A percentile compares a stretch with the other conserved stretches of the same genome.
Evolutionary conservation across 2,329 filamentous ascomycete genomes (phyloP).

Genomic region (Cryphonectria naterciae): DNA sequence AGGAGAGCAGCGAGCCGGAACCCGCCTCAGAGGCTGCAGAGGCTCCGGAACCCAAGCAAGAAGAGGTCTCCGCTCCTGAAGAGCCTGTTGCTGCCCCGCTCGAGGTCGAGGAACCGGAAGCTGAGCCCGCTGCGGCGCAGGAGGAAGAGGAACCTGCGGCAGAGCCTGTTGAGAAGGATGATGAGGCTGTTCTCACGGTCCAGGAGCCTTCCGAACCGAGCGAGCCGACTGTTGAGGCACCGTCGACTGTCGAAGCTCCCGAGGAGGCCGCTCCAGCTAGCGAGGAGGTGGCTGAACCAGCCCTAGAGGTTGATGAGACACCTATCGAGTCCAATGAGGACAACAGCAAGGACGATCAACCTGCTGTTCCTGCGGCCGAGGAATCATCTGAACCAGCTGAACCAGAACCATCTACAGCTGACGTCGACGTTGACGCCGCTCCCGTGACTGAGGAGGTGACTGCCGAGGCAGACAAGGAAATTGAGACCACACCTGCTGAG

Average conservation of each 20-base stretch:
- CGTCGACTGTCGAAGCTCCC: background rate
- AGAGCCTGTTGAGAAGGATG: background rate
- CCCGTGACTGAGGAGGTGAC: background rate
- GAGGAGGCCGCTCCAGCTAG: background rate
- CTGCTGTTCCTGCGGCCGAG: slow-evolving; percentile 6
- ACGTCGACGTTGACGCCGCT: background rate
- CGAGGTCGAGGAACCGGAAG: slow-evolving; percentile 11
- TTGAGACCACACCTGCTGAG: background rate
- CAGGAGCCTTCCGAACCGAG: slow-evolving; percentile 3
- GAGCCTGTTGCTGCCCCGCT: slow-evolving; percentile 7
- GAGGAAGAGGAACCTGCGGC: slow-evolving; percentile 6
- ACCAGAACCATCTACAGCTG: background rate
- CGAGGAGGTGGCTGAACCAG: slow-evolving; percentile 6
- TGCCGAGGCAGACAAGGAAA: background rate
- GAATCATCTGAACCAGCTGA: slow-evolving; percentile 14
- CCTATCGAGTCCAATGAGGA: slow-evolving; percentile 7
- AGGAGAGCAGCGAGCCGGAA: slow-evolving; percentile 10
- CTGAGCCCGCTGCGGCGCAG: background rate
- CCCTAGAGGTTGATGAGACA: background rate
- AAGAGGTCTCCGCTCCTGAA: slow-evolving; percentile 13
- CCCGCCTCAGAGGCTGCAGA: slow-evolving; percentile 8
- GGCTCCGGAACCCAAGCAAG: slow-evolving; percentile 7
- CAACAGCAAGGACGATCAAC: slow-evolving; percentile 8
- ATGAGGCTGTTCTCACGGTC: slow-evolving; percentile 14
- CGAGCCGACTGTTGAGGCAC: background rate